Evolutionary conservation across 108 stramenopile genomes (phyloP).

Genomic region (Fragilariopsis cylindrus): DNA sequence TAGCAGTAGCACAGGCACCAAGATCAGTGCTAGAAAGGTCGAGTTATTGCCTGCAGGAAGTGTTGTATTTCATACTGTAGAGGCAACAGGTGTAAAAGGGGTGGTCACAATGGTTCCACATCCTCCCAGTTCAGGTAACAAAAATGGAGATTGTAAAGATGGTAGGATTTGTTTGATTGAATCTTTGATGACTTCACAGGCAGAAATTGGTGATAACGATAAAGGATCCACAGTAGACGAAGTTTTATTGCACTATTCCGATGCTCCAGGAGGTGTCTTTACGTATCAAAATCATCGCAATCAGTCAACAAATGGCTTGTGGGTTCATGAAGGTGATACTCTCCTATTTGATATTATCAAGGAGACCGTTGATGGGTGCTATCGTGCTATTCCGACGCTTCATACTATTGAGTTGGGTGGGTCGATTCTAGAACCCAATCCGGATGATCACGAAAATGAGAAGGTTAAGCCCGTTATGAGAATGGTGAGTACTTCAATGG

Average conservation of each 20-base stretch:
- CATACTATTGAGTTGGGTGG: slow-evolving; percentile 37
- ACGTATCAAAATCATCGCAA: slow-evolving; percentile 40
- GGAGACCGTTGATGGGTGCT: slow-evolving; percentile 58
- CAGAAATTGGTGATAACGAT: neutral
- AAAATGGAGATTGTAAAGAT: slow-evolving; percentile 19
- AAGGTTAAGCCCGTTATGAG: slow-evolving; percentile 37
- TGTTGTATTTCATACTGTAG: slow-evolving; percentile 61
- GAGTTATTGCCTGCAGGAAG: slow-evolving; percentile 61
- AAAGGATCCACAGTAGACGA: slow-evolving; percentile 31
- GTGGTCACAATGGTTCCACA: slow-evolving; percentile 55
- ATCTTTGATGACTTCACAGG: neutral
- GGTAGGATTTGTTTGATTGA: slow-evolving; percentile 52
- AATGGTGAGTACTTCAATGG: slow-evolving; percentile 44
- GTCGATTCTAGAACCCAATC: slow-evolving; percentile 16
- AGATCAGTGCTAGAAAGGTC: slow-evolving; percentile 60
- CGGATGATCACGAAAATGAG: slow-evolving; percentile 16
- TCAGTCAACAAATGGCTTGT: slow-evolving; percentile 38
- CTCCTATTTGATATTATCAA: slow-evolving; percentile 75
- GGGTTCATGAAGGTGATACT: slow-evolving; percentile 70
- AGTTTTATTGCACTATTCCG: slow-evolving; percentile 46
- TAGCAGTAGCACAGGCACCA: slow-evolving; percentile 13
- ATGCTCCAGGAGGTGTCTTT: slow-evolving; percentile 68
- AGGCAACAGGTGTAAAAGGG: slow-evolving; percentile 70
- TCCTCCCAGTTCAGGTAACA: slow-evolving; percentile 35
- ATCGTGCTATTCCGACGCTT: slow-evolving; percentile 59